These are phyloP conservation scores for Nicotiana attenuata DNA, from an alignment of 257 asterid species.

Conservation along the genomic window DNA sequence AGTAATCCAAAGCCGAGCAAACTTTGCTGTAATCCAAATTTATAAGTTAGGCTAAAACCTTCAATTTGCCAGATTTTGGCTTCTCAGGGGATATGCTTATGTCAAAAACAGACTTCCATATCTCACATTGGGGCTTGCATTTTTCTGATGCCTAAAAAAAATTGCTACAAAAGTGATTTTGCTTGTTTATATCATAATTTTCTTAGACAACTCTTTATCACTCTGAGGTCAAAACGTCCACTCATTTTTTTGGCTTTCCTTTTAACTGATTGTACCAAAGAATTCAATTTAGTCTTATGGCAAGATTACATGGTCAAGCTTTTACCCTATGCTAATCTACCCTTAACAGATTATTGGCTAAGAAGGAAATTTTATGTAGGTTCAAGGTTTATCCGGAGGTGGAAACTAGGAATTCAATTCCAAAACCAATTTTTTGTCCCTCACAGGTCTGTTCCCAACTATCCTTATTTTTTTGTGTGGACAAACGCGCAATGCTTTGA, in stretches of 20 bases:
- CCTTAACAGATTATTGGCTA: constrained; percentile 7
- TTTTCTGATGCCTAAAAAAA: background rate
- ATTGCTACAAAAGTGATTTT: background rate
- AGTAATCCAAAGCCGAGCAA: background rate
- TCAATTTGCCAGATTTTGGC: background rate
- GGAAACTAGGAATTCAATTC: constrained; percentile 70
- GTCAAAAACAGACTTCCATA: background rate
- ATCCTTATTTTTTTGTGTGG: background rate
- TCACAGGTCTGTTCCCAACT: constrained; percentile 58
- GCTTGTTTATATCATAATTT: background rate
- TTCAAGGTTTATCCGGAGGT: constrained; percentile 93
- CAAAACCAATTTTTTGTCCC: constrained; percentile 78
- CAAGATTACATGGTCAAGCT: constrained; percentile 1
- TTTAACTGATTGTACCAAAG: background rate
- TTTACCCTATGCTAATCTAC: background rate
- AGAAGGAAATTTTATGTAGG: constrained; percentile 36
- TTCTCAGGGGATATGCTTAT: background rate
- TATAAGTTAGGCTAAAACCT: background rate
- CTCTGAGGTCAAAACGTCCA: background rate
- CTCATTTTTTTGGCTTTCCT: background rate
- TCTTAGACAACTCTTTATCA: background rate
- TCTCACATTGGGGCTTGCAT: background rate
- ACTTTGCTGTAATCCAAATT: background rate
- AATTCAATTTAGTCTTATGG: background rate
- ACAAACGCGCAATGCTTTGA: background rate